Percentiles rank a stretch among this genome's conserved stretches.
Conservation (phyloP, 805 yeast genomes). For the Cyberlindnera suaveolens region DNA sequence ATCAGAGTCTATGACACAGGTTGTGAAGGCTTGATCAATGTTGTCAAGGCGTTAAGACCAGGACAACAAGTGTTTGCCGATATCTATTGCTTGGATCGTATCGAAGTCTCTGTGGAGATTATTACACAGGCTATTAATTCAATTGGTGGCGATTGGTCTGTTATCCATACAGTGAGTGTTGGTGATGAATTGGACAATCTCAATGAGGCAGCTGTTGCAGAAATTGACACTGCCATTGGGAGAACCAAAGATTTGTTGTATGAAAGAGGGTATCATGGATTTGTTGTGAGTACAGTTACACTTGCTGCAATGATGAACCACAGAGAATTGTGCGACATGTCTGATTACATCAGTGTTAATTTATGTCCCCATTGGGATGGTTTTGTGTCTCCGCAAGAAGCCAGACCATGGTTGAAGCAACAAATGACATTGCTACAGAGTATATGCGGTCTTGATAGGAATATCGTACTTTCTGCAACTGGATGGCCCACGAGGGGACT, state of each 20-base stretch:
- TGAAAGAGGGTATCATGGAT: constrained; percentile 44
- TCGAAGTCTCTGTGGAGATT: constrained; percentile 35
- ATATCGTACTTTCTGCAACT: constrained; percentile 47
- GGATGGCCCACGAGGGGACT: constrained; percentile 67
- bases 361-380: constrained; percentile 66
- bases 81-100: constrained; percentile 42
- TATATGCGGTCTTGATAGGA: constrained; percentile 34
- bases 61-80: constrained; percentile 53
- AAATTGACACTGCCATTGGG: constrained; percentile 41
- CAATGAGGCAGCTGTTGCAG: constrained; percentile 39
- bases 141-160: constrained; percentile 49
- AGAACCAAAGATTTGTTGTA: constrained; percentile 40
- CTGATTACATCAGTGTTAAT: constrained; percentile 61
- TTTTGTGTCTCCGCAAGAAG: constrained; percentile 38
- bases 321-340: constrained; percentile 44
- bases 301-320: constrained; percentile 48
- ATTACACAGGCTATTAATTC: constrained; percentile 39
- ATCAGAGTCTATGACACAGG: constrained; percentile 60
- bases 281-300: constrained; percentile 58
- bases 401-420: constrained; percentile 46
- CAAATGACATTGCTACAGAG: constrained; percentile 40
- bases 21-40: constrained; percentile 50
- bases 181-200: constrained; percentile 62
- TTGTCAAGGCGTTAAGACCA: constrained; percentile 40
- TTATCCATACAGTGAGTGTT: constrained; percentile 51